These are phyloP conservation scores for Sisymbrium altissimum DNA, from an alignment of 345 rosid species.

Conservation along the genomic window DNA sequence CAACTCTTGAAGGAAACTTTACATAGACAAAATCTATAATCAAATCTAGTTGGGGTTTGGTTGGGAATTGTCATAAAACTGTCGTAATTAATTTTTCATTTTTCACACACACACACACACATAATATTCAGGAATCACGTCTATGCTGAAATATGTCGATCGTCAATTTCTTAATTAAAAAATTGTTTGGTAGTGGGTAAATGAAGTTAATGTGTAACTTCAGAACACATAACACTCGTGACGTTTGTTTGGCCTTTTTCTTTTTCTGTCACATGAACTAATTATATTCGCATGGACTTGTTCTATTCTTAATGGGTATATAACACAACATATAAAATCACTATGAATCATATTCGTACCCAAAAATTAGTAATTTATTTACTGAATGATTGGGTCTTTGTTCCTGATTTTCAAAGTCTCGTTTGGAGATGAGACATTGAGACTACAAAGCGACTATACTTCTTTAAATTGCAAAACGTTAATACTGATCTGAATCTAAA, in stretches of 20 bases:
- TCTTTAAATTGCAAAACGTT: not conserved
- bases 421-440: not conserved
- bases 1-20: conserved; percentile 11
- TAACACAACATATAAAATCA: not conserved
- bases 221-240: conserved; percentile 27
- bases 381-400: not conserved
- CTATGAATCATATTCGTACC: not conserved
- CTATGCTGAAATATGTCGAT: conserved; percentile 17
- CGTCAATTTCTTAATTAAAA: conserved; percentile 2
- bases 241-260: conserved; percentile 29
- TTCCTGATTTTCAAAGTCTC: not conserved
- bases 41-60: conserved; percentile 27
- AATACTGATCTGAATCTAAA: not conserved
- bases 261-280: conserved; percentile 5
- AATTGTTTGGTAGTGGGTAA: conserved; percentile 31
- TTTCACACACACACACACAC: too few relatives aligned
- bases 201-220: conserved; percentile 20
- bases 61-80: conserved; percentile 12
- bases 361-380: not conserved
- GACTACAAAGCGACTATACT: not conserved
- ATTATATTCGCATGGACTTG: not conserved
- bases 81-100: too few relatives aligned
- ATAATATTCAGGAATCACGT: not conserved
- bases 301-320: conserved; percentile 3
- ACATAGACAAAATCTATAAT: conserved; percentile 10